phyloP scores from a whole-genome alignment of 352 stramenopile genomes.

The Globisporangium carolinianum region DNA sequence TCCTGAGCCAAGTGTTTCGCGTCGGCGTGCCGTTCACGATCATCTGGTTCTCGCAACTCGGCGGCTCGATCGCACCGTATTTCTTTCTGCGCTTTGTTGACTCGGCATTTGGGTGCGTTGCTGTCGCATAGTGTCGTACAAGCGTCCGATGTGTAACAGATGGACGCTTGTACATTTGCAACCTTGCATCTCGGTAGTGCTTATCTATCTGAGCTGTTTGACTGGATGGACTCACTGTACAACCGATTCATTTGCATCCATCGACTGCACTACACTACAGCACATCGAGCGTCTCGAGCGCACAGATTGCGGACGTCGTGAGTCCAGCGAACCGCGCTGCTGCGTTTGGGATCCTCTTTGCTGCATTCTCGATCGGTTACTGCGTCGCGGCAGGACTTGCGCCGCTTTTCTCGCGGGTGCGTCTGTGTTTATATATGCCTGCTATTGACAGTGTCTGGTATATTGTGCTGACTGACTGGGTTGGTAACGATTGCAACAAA shows the following conservation, averaged over 20 bases:
- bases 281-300: constrained; percentile 45
- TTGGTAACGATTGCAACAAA: too few relatives aligned
- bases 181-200: too few relatives aligned
- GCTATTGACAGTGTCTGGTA: too few relatives aligned
- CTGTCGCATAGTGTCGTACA: too few relatives aligned
- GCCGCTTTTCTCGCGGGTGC: constrained; percentile 44
- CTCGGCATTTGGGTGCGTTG: constrained; percentile 39
- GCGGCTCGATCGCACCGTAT: constrained; percentile 51
- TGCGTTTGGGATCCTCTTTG: constrained; percentile 55
- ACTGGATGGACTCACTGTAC: neutral
- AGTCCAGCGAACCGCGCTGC: constrained; percentile 38
- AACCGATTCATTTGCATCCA: too few relatives aligned
- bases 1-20: constrained; percentile 56
- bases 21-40: constrained; percentile 57
- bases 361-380: constrained; percentile 45
- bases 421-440: neutral
- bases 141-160: too few relatives aligned
- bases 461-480: too few relatives aligned
- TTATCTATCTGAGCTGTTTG: neutral
- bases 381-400: constrained; percentile 44
- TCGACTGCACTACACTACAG: constrained; percentile 11
- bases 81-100: constrained; percentile 50
- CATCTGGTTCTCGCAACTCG: constrained; percentile 56
- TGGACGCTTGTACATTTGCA: too few relatives aligned
- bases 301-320: constrained; percentile 56